phyloP scores from a whole-genome alignment of 805 yeast species.

The Zygosaccharomyces bailii region DNA sequence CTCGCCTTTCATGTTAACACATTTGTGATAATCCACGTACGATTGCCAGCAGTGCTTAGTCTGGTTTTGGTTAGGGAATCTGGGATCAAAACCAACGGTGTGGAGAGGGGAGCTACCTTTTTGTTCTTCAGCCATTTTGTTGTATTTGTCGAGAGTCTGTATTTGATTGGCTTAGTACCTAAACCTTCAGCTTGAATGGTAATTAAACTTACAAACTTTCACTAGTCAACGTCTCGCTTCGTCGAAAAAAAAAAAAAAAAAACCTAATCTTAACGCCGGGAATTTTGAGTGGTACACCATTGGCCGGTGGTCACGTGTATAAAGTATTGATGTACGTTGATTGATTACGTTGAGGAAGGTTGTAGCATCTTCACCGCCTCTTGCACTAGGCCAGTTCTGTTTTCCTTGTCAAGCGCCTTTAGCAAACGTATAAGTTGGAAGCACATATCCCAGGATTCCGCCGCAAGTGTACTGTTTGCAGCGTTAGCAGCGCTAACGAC shows the following conservation, averaged over 20 bases:
- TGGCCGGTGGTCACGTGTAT: conserved; percentile 20
- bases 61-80: conserved; percentile 97
- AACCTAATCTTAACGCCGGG: neutral
- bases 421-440: conserved; percentile 33
- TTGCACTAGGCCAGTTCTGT: conserved; percentile 24
- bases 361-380: conserved; percentile 26
- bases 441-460: conserved; percentile 37
- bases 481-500: conserved; percentile 32
- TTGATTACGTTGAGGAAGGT: neutral
- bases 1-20: conserved; percentile 95
- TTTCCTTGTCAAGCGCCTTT: conserved; percentile 31
- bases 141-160: neutral
- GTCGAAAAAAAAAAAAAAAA: conserved; percentile 1
- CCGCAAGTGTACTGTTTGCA: conserved; percentile 25
- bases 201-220: neutral
- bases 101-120: conserved; percentile 45
- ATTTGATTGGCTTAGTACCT: neutral
- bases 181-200: neutral
- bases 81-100: conserved; percentile 79
- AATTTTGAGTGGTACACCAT: conserved; percentile 8
- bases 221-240: neutral
- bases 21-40: conserved; percentile 96
- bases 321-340: neutral
- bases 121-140: conserved; percentile 14
- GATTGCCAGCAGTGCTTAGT: conserved; percentile 98